Conservation (phyloP, 1,139 yeast genomes). For the Yamadazyma conglobata region DNA sequence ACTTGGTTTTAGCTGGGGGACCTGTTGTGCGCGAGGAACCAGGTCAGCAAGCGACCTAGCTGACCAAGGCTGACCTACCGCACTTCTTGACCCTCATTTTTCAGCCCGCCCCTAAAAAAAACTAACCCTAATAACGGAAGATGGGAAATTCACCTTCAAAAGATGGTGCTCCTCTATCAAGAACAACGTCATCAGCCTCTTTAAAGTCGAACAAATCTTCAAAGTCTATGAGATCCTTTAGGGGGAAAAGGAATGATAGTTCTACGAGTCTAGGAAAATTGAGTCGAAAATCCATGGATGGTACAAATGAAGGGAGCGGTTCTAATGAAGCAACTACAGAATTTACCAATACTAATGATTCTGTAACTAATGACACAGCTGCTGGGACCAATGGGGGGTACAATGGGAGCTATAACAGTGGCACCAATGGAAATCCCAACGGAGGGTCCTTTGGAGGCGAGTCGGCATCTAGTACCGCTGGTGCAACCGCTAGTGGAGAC, state of each 20-base stretch:
- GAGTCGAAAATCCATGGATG: not conserved
- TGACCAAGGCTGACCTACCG: too few species aligned
- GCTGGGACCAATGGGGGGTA: too few species aligned
- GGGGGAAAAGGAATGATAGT: slow-evolving; percentile 18
- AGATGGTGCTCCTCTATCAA: slow-evolving; percentile 40
- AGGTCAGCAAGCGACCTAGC: too few species aligned
- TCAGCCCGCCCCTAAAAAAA: slow-evolving; percentile 5
- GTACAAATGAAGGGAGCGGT: too few species aligned
- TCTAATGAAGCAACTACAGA: too few species aligned
- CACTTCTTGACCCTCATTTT: slow-evolving; percentile 1
- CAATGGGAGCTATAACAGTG: too few species aligned
- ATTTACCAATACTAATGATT: too few species aligned
- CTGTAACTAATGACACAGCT: too few species aligned
- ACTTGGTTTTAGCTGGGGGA: too few species aligned
- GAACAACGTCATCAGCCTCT: slow-evolving; percentile 30
- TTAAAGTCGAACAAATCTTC: slow-evolving; percentile 47
- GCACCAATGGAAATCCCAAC: not conserved
- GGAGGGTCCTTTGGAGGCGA: not conserved
- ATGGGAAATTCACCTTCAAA: slow-evolving; percentile 50
- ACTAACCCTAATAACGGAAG: slow-evolving; percentile 1
- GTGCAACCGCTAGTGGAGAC: slow-evolving; percentile 10
- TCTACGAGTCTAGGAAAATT: slow-evolving; percentile 13
- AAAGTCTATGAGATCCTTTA: slow-evolving; percentile 47
- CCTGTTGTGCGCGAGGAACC: too few species aligned
- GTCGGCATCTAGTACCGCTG: slow-evolving; percentile 5